These are phyloP conservation scores for Asparagopsis taxiformis DNA, from an alignment of 31 red algal genomes.

Conservation along the genomic window DNA sequence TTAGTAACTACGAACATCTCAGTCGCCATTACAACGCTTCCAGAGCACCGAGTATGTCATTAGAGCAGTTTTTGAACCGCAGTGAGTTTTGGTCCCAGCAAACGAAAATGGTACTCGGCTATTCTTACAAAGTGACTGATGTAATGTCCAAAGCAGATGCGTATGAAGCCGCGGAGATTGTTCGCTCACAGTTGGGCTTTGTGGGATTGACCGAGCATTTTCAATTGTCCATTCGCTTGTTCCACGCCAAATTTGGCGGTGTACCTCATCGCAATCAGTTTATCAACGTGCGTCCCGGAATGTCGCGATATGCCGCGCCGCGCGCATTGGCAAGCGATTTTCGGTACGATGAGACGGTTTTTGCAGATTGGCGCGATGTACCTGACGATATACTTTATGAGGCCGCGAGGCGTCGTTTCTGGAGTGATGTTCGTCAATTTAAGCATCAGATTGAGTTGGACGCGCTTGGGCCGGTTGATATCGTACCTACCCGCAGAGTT, in stretches of 20 bases:
- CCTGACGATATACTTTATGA: conserved; percentile 38
- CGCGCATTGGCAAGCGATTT: neutral
- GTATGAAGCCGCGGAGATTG: neutral
- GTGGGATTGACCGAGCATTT: conserved; percentile 45
- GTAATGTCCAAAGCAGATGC: conserved; percentile 13
- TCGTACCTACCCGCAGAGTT: neutral
- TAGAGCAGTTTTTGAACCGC: conserved; percentile 18
- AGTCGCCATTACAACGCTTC: conserved; percentile 33
- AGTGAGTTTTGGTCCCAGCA: conserved; percentile 52
- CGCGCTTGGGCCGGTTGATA: conserved; percentile 14
- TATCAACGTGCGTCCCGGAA: conserved; percentile 36
- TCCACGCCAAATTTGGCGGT: conserved; percentile 43
- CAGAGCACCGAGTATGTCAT: neutral
- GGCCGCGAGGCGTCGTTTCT: conserved; percentile 24
- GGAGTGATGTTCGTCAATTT: conserved; percentile 17
- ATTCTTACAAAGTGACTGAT: conserved; percentile 12
- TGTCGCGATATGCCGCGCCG: neutral
- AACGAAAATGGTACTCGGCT: conserved; percentile 26
- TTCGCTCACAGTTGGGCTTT: conserved; percentile 1
- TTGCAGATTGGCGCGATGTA: conserved; percentile 25
- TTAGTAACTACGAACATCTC: conserved; percentile 40
- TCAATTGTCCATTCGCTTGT: conserved; percentile 28
- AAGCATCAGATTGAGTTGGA: conserved; percentile 30
- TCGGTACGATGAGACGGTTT: conserved; percentile 28
- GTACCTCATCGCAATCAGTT: conserved; percentile 43